These are phyloP conservation scores for Chlorella sp. DNA, from an alignment of 139 green algal species.

Conservation along the genomic window DNA sequence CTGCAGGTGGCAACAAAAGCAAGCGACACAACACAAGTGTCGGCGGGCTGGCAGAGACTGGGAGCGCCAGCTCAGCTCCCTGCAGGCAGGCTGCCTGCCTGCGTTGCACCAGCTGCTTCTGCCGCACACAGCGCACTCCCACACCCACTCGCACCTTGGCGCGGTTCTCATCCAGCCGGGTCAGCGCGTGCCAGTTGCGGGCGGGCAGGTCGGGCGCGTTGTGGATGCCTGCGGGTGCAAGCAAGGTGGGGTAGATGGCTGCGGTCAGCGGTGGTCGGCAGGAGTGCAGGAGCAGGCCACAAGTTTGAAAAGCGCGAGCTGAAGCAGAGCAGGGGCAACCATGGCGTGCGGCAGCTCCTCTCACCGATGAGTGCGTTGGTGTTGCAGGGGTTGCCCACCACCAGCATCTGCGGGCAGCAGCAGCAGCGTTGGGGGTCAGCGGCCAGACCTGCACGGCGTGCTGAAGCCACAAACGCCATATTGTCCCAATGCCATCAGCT, in stretches of 20 bases:
- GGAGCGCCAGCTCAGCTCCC: too few relatives aligned
- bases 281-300: too few relatives aligned
- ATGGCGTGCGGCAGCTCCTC: neutral
- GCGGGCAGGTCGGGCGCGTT: conserved; percentile 84
- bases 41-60: too few relatives aligned
- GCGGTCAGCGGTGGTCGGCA: too few relatives aligned
- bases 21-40: neutral
- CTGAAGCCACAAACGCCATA: too few relatives aligned
- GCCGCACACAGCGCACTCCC: neutral
- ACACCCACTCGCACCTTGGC: conserved; percentile 69
- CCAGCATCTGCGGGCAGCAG: conserved; percentile 59
- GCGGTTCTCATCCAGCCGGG: conserved; percentile 85
- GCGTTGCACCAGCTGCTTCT: neutral
- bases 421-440: too few relatives aligned
- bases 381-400: conserved; percentile 96
- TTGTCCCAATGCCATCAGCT: too few relatives aligned
- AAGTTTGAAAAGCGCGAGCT: too few relatives aligned
- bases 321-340: too few relatives aligned
- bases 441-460: too few relatives aligned
- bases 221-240: conserved; percentile 56
- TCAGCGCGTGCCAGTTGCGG: conserved; percentile 91
- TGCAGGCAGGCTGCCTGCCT: neutral
- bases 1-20: conserved; percentile 17
- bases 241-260: too few relatives aligned
- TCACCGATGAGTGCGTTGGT: conserved; percentile 90